Conservation (phyloP, 2,329 filamentous ascomycete genomes). For the Capronia coronata region DNA sequence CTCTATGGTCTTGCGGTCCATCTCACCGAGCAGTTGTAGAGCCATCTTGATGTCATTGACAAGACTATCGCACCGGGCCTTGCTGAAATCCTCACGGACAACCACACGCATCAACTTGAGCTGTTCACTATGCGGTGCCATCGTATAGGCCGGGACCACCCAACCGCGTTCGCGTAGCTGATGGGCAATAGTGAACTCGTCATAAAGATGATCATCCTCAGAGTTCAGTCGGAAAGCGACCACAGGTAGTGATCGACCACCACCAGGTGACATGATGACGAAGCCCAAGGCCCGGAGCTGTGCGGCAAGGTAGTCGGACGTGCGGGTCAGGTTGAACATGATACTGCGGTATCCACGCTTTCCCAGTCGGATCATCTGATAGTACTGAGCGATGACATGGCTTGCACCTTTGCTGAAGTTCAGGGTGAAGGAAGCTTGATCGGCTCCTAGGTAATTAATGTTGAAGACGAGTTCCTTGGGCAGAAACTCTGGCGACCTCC, state of each 20-base stretch:
- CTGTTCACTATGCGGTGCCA: slow-evolving; percentile 78
- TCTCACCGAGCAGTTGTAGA: slow-evolving; percentile 61
- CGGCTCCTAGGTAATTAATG: slow-evolving; percentile 96
- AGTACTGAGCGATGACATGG: slow-evolving; percentile 95
- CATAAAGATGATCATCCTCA: slow-evolving; percentile 52
- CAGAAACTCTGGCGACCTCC: slow-evolving; percentile 74
- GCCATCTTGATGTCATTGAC: slow-evolving; percentile 74
- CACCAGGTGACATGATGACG: slow-evolving; percentile 75
- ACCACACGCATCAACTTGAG: slow-evolving; percentile 89
- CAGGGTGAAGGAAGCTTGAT: slow-evolving; percentile 91
- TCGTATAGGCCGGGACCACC: slow-evolving; percentile 94
- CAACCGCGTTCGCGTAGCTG: slow-evolving; percentile 80
- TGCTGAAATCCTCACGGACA: slow-evolving; percentile 84
- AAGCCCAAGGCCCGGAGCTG: slow-evolving; percentile 71
- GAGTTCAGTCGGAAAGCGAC: slow-evolving; percentile 77
- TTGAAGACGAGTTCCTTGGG: slow-evolving; percentile 95
- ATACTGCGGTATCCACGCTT: slow-evolving; percentile 88
- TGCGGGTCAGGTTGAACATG: slow-evolving; percentile 88
- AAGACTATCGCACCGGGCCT: slow-evolving; percentile 71
- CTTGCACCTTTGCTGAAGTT: slow-evolving; percentile 96
- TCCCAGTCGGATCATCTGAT: slow-evolving; percentile 90
- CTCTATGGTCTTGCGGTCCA: slow-evolving; percentile 66
- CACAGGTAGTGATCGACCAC: slow-evolving; percentile 73
- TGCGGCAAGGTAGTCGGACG: slow-evolving; percentile 75
- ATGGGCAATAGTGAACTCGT: slow-evolving; percentile 75